A percentile compares a stretch with the other conserved stretches of the same genome.
Evolutionary conservation across 495 filamentous ascomycete species (phyloP).

Genomic region (Hypoxylon fuscum): DNA sequence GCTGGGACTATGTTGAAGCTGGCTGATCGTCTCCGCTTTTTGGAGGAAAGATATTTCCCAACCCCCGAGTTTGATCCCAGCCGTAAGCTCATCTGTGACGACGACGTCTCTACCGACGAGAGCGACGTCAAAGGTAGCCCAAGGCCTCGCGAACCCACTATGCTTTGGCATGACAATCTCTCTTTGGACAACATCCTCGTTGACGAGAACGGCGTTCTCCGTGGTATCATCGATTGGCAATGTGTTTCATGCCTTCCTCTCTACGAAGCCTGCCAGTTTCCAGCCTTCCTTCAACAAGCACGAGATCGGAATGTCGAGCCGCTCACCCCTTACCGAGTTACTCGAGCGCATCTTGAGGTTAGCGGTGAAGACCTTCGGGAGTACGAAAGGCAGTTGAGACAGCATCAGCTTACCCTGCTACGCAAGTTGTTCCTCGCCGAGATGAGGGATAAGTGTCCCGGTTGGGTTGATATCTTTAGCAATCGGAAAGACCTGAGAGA

Average conservation of each 20-base stretch:
- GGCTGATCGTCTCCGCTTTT: slow-evolving; percentile 19
- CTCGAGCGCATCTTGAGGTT: slow-evolving; percentile 11
- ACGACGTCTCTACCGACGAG: slow-evolving; percentile 10
- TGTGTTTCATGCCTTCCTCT: slow-evolving; percentile 58
- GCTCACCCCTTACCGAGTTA: slow-evolving; percentile 18
- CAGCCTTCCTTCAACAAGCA: slow-evolving; percentile 52
- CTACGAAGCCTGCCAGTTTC: slow-evolving; percentile 57
- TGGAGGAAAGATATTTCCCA: slow-evolving; percentile 23
- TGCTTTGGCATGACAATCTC: slow-evolving; percentile 60
- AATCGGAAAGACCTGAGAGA: slow-evolving; percentile 25
- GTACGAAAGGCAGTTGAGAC: slow-evolving; percentile 33
- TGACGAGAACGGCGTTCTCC: slow-evolving; percentile 50
- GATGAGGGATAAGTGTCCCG: slow-evolving; percentile 42
- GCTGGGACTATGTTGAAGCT: slow-evolving; percentile 25
- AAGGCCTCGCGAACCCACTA: slow-evolving; percentile 42
- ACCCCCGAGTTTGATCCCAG: slow-evolving; percentile 7
- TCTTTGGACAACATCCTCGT: slow-evolving; percentile 62
- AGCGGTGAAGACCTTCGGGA: neutral
- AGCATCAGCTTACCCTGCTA: slow-evolving; percentile 49
- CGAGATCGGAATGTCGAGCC: slow-evolving; percentile 26
- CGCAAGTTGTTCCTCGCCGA: slow-evolving; percentile 44
- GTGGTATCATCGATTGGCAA: slow-evolving; percentile 64
- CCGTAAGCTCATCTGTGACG: neutral
- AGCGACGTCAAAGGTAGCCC: too few relatives aligned
- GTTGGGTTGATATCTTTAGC: slow-evolving; percentile 28